Evolutionary conservation across 805 yeast genomes (phyloP).

Genomic region (Candida verbasci): DNA sequence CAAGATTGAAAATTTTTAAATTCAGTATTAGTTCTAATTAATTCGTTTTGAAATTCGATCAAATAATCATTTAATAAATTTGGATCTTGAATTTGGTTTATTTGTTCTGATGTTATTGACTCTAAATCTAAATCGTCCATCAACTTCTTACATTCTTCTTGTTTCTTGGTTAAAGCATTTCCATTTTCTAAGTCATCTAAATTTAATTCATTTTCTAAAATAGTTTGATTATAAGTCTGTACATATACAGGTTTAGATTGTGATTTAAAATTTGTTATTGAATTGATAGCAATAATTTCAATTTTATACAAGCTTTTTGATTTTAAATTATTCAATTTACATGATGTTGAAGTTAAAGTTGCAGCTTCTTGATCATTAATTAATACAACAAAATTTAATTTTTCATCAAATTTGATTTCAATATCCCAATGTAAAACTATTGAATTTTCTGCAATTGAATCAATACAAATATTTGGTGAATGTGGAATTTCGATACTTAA

Average conservation of each 20-base stretch:
- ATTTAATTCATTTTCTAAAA: constrained; percentile 3
- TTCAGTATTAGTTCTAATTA: constrained; percentile 17
- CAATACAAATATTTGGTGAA: constrained; percentile 52
- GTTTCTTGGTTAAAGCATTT: constrained; percentile 1
- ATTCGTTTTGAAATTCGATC: constrained; percentile 22
- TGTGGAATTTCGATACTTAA: constrained; percentile 53
- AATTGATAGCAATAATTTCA: constrained; percentile 34
- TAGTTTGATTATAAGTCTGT: constrained; percentile 17
- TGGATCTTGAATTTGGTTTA: constrained; percentile 15
- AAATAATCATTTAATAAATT: constrained; percentile 21
- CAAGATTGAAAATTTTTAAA: constrained; percentile 14
- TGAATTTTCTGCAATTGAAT: constrained; percentile 42
- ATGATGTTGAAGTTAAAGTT: constrained; percentile 29
- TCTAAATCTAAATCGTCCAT: constrained; percentile 7
- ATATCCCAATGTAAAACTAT: constrained; percentile 57
- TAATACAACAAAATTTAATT: constrained; percentile 27
- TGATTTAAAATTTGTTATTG: constrained; percentile 29
- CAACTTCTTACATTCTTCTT: not conserved
- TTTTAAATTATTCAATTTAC: constrained; percentile 27
- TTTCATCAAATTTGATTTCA: constrained; percentile 23
- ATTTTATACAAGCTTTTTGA: constrained; percentile 27
- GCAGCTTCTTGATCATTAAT: constrained; percentile 35
- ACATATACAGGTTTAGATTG: constrained; percentile 30
- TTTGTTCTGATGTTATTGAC: constrained; percentile 10
- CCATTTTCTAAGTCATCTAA: constrained; percentile 8